phyloP scores from a whole-genome alignment of 2,329 filamentous ascomycete genomes.

The Mycogone perniciosa region DNA sequence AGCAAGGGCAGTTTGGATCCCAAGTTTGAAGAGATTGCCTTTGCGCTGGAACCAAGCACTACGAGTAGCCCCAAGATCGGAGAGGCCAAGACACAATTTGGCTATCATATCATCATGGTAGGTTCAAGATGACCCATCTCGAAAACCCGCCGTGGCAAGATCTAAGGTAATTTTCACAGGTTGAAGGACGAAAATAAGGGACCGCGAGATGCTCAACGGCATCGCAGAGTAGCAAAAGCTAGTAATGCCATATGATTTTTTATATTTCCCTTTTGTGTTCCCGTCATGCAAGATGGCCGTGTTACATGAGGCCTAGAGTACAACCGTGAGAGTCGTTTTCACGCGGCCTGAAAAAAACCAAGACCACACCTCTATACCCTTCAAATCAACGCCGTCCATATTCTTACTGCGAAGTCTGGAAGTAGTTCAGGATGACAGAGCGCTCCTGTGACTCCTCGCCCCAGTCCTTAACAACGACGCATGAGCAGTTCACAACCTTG shows the following conservation, averaged over 20 bases:
- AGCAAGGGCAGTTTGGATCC: slow-evolving; percentile 59
- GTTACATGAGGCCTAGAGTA: slow-evolving; percentile 36
- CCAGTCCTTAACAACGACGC: slow-evolving; percentile 99
- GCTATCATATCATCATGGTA: slow-evolving; percentile 79
- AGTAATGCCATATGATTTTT: slow-evolving; percentile 3
- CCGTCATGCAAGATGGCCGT: slow-evolving; percentile 30
- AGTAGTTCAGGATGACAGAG: slow-evolving; percentile 99
- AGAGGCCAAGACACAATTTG: slow-evolving; percentile 67
- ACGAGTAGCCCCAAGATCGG: slow-evolving; percentile 58
- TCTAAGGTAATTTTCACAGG: not conserved
- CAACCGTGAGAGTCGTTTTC: slow-evolving; percentile 32
- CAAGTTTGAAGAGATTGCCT: slow-evolving; percentile 68
- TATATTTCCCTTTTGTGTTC: slow-evolving; percentile 34
- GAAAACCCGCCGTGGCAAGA: not conserved
- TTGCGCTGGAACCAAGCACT: slow-evolving; percentile 59
- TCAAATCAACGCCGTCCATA: slow-evolving; percentile 29
- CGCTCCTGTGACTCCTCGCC: slow-evolving; percentile 99
- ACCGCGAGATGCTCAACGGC: not conserved
- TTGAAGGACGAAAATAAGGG: slow-evolving; percentile 10
- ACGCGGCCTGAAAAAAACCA: slow-evolving; percentile 25
- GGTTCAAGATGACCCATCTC: slow-evolving; percentile 12
- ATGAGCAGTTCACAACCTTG: slow-evolving; percentile 99
- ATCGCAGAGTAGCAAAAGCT: not conserved
- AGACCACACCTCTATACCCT: slow-evolving; percentile 35
- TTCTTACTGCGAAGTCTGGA: slow-evolving; percentile 77